Base-by-base conservation (phyloP, 148 eudicot genomes). In the Vaccinium darrowii region DNA sequence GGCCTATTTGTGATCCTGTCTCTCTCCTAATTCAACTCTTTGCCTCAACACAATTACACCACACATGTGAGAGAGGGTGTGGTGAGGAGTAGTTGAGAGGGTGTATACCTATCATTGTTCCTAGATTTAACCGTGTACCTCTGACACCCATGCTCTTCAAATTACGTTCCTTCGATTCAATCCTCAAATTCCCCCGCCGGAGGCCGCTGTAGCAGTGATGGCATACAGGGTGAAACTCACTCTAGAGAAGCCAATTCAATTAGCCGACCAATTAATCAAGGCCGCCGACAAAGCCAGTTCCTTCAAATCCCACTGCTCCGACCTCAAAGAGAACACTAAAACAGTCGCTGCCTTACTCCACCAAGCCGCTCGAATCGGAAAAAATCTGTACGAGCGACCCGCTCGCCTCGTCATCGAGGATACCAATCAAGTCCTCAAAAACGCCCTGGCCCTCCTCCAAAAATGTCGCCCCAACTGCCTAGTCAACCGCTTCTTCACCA, bases 351-450 rank as follows among this genome's bases (percentile, higher is more conserved):
- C 25, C 69, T 65, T 79, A 15, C 82, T 79, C 69, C 82, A 67
- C 67, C 69, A 79, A 10, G 82, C 82, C 12, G 69, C 82, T 3
- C 65, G 27, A 21, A 23, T 50, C 82, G 18, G 82, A 50, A 56
- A 56, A 50, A 71, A 79, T 23, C 67, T 79, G 8, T 79, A 57
- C 82, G 82, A 79, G 82, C 82, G 69, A 7, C 82, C 82, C 51
- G 19, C 82, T 4, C 65, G 7, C 50, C 82, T 67, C 11, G 56
- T 79, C 47, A 33, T 57, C 50, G 82, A 79, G 14, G 69, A 79
- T 14, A 79, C 82, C 23, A 65, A 79, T 2, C 65, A 79, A 8
- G 69, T 57, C 25, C 82, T 79, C 23, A 51, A 79, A 2, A 36
- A 9, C 7, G 82, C 82, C 23, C 69, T 79, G 23, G 14, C 25